Evolutionary conservation across 1,139 yeast species (phyloP).

Genomic region (Schwanniomyces etchellsii): DNA sequence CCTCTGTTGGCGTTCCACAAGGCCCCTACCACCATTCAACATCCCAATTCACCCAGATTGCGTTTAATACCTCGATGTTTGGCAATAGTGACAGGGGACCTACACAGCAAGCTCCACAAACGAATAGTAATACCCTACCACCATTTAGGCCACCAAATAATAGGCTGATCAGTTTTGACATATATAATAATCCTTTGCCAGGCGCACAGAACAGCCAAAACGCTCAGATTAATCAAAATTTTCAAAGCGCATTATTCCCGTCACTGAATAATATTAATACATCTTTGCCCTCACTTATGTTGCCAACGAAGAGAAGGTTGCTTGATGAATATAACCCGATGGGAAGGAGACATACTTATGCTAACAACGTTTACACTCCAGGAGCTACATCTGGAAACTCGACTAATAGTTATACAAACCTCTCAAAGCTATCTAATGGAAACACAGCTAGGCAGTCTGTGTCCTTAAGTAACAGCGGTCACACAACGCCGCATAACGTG

Average conservation of each 20-base stretch:
- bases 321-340: conserved; percentile 20
- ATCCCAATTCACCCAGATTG: conserved; percentile 11
- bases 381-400: conserved; percentile 2
- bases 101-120: neutral
- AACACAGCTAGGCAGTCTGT: conserved; percentile 3
- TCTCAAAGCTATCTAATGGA: conserved; percentile 6
- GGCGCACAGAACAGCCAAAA: neutral
- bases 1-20: neutral
- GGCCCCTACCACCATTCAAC: conserved; percentile 8
- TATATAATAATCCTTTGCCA: conserved; percentile 4
- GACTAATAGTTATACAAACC: conserved; percentile 15
- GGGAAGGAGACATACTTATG: conserved; percentile 24
- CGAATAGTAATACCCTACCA: neutral
- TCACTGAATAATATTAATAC: conserved; percentile 4
- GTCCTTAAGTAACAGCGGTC: conserved; percentile 11
- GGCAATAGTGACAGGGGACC: conserved; percentile 9
- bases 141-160: neutral
- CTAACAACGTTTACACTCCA: conserved; percentile 14
- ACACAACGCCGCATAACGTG: conserved; percentile 22
- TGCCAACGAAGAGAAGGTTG: conserved; percentile 22
- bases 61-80: conserved; percentile 40
- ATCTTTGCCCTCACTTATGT: conserved; percentile 6
- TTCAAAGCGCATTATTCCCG: conserved; percentile 4
- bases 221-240: conserved; percentile 1
- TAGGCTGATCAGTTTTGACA: conserved; percentile 32